Evolutionary conservation across 768 basidiomycete genomes (phyloP), one percentile per base, ranked within the genome.

Genomic region (Tremella mesenterica): DNA sequence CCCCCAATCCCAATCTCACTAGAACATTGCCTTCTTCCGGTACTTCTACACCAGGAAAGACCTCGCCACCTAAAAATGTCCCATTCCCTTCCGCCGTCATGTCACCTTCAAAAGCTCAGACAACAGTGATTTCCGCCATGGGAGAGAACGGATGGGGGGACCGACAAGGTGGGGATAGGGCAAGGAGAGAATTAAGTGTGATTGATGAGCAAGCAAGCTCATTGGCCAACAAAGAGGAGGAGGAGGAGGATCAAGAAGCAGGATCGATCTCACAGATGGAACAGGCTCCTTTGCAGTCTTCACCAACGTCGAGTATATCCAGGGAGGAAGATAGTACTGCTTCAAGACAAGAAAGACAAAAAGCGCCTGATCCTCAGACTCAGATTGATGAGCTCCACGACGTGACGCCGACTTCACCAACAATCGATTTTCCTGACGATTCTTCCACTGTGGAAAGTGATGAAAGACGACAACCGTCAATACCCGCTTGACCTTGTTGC

Each of bases 161-260:
- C 20, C 4, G 53, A 53, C 2, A 51, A 54, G 20, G 29, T 27
- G 51, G 44, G 14, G 64, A 57, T 20, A 45, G 65, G 49, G 66
- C 67, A n/a, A 58, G 59, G 52, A 50, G 71, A 47, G 71, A 71
- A 38, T 41, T 73, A 47, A 71, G 71, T 38, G 66, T 73, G 21
- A 73, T 70, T 34, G 69, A 69, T 21, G 69, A 71, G 48, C 39
- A 53, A 23, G 63, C 56, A 5, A 46, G 20, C 9, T 47, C 3
- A 25, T 28, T 43, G 5, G 44, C 5, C 43, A 25, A 16, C n/a
- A 1, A 39, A 27, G 30, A 44, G 18, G 20, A n/a, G 43, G 53
- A 46, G 8, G 43, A 28, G 21, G 51, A 38, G n/a, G 5, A 31
- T 39, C 34, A 28, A 25, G 10, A 44, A 41, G 38, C 23, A 23